These are phyloP conservation scores for Radiomyces spectabilis DNA, from an alignment of 192 early-diverging fungal genomes.

Conservation along the genomic window DNA sequence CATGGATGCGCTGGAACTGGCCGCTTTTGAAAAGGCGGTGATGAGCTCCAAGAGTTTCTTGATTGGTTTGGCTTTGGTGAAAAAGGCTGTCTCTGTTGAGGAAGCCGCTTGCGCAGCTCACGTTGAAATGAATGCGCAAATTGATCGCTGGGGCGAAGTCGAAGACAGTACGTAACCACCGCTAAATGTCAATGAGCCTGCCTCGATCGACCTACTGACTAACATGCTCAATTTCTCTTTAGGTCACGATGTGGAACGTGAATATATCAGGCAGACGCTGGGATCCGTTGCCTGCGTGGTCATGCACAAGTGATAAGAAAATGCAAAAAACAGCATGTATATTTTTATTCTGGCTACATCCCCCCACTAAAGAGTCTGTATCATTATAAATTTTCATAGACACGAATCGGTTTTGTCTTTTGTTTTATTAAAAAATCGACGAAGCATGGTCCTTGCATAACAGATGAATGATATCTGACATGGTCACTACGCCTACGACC, in stretches of 20 bases:
- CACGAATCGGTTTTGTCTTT: no score
- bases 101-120: conserved; percentile 70
- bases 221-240: no score
- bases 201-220: no score
- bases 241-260: conserved; percentile 70
- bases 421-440: not conserved
- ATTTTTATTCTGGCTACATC: no score
- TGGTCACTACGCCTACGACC: conserved; percentile 46
- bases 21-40: conserved; percentile 84
- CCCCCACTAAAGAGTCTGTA: no score
- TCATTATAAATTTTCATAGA: no score
- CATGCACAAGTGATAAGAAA: conserved; percentile 15
- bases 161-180: conserved; percentile 68
- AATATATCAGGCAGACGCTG: conserved; percentile 67
- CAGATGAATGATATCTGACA: conserved; percentile 44
- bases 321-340: not conserved
- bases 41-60: conserved; percentile 87
- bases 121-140: conserved; percentile 83
- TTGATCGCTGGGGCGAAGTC: conserved; percentile 85
- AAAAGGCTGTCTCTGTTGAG: conserved; percentile 65
- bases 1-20: conserved; percentile 66
- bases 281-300: conserved; percentile 59
- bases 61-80: conserved; percentile 82
- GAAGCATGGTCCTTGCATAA: not conserved
- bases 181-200: not conserved